A percentile compares a stretch with the other conserved stretches of the same genome.
phyloP scores from a whole-genome alignment of 306 rosid species.

The Rosa multiflora region DNA sequence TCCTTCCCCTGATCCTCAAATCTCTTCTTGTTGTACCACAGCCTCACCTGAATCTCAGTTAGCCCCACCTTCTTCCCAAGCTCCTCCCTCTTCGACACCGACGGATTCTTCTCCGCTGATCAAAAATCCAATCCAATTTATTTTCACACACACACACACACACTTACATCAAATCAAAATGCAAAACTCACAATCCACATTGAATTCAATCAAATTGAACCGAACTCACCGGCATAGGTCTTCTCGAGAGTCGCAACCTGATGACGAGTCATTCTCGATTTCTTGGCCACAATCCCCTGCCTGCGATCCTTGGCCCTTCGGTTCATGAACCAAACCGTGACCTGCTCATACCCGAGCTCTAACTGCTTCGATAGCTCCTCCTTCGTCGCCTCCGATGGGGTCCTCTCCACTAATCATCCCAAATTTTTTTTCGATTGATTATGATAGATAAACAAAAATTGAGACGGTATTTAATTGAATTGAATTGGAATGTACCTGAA shows the following conservation, averaged over 20 bases:
- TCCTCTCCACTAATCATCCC: neutral
- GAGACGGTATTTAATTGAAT: neutral
- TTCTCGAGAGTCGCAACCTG: neutral
- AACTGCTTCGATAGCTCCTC: neutral
- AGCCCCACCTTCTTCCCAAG: conserved; percentile 7
- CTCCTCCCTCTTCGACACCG: neutral
- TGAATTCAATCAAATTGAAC: neutral
- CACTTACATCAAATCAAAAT: neutral
- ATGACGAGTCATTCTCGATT: conserved; percentile 1
- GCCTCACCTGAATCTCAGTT: conserved; percentile 4
- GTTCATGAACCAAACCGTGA: conserved; percentile 5
- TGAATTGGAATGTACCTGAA: conserved; percentile 2
- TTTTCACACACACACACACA: neutral
- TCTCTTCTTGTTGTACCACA: conserved; percentile 7
- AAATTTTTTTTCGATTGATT: neutral
- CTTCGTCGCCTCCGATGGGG: conserved; percentile 7
- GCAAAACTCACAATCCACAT: neutral
- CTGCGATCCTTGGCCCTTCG: conserved; percentile 4
- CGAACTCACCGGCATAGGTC: neutral
- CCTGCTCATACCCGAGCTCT: neutral
- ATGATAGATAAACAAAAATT: neutral
- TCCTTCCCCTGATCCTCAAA: conserved; percentile 1
- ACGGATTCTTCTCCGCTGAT: conserved; percentile 11
- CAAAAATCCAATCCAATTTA: neutral
- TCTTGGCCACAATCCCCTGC: neutral